Conservation (phyloP, 495 filamentous ascomycete species). For the Haplographium delicatum region DNA sequence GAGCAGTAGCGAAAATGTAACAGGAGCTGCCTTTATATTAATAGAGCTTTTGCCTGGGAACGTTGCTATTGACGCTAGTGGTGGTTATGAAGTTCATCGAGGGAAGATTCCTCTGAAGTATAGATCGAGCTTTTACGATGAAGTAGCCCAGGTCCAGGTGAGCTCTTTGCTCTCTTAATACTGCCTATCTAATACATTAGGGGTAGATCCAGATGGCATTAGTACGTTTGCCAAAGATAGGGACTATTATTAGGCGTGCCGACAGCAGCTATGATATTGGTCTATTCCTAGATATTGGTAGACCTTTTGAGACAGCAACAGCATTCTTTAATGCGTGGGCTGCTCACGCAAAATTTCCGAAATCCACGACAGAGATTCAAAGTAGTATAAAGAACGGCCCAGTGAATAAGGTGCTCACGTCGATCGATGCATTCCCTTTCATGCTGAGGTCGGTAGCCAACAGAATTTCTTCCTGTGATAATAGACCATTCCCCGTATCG, state of each 20-base stretch:
- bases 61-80: not conserved
- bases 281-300: not conserved
- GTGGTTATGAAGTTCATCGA: not conserved
- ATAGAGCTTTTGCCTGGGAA: not conserved
- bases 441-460: slow-evolving; percentile 11
- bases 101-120: not conserved
- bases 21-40: not conserved
- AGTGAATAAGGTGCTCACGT: not conserved
- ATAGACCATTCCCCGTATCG: slow-evolving; percentile 25
- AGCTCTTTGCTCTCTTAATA: too few species aligned
- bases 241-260: not conserved
- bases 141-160: not conserved
- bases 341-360: not conserved
- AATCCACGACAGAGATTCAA: not conserved
- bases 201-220: not conserved
- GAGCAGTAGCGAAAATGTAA: not conserved
- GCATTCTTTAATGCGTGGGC: not conserved
- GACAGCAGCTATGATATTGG: not conserved
- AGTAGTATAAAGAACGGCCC: not conserved
- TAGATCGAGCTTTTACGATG: not conserved
- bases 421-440: not conserved
- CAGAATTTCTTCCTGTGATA: slow-evolving; percentile 12
- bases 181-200: too few species aligned
- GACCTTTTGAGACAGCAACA: not conserved
- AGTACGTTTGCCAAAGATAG: not conserved